Evolutionary conservation across 2,329 filamentous ascomycete species (phyloP).

Genomic region (Arthrobotrys entomopaga): DNA sequence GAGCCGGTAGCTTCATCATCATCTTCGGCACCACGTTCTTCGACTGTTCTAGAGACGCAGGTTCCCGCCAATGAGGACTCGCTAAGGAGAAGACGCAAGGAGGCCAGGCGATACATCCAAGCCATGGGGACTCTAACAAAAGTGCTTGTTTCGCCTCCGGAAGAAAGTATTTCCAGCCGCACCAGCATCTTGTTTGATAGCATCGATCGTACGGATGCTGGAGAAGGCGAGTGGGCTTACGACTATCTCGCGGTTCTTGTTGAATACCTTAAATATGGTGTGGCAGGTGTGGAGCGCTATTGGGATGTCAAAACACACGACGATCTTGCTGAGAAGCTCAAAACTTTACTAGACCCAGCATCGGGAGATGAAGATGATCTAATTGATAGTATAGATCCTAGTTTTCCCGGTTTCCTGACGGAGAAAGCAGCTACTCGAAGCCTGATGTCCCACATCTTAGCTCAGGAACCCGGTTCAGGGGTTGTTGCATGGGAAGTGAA

Average conservation of each 20-base stretch:
- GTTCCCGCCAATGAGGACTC: conserved; percentile 44
- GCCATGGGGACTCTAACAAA: conserved; percentile 47
- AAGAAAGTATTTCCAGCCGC: conserved; percentile 22
- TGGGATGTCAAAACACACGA: conserved; percentile 42
- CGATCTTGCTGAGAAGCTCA: conserved; percentile 43
- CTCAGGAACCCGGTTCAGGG: conserved; percentile 39
- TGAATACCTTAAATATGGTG: conserved; percentile 42
- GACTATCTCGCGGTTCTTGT: conserved; percentile 38
- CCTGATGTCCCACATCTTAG: conserved; percentile 41
- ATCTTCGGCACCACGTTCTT: conserved; percentile 11
- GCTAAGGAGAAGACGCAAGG: conserved; percentile 39
- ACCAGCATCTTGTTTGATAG: conserved; percentile 37
- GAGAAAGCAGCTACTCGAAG: conserved; percentile 44
- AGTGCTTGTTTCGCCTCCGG: conserved; percentile 35
- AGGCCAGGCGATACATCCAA: conserved; percentile 42
- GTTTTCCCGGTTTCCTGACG: conserved; percentile 40
- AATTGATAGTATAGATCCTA: conserved; percentile 47
- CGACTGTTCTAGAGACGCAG: conserved; percentile 27
- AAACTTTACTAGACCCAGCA: conserved; percentile 23
- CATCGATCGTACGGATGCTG: conserved; percentile 17
- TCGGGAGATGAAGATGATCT: conserved; percentile 45
- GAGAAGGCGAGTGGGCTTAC: conserved; percentile 32
- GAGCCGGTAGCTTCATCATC: conserved; percentile 23
- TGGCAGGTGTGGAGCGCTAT: conserved; percentile 43
- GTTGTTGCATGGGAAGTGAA: conserved; percentile 60